Evolutionary conservation across 2,329 filamentous ascomycete species (phyloP), one percentile per base, ranked within the genome.

Genomic region (Clathrospora elynae): DNA sequence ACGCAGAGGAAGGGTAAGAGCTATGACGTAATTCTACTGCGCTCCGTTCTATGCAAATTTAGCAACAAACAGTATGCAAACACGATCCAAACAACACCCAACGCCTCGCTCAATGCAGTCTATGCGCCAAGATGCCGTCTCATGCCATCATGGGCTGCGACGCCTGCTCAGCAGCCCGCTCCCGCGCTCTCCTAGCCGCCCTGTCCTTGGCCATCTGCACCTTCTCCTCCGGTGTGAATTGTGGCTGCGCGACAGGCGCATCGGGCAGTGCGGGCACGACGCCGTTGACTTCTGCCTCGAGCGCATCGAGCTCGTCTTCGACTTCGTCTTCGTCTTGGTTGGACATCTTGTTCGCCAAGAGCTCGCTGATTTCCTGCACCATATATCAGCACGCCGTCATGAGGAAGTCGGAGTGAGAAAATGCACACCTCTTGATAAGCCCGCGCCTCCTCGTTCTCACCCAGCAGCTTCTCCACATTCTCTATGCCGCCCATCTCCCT

Each of bases 311-410:
- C 73, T 99, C 93, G 64, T 96, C 91, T 68, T 99, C 93, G 22
- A 99, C 93, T 64, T 96, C 93, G 64, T 97, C 92, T 71, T 99
- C 93, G 71, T 99, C 93, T 62, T 95, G 87, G 64, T 90, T 93
- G 10, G 90, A 89, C 75, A 99, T 91, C 59, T 86, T 84, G 9
- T 88, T 88, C 22, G 86, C 88, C 2, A 99, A 82, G 81, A 96
- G 88, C 35, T 95, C 89, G 72, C 86, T 93, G 59, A 99, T 82
- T 76, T 99, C 92, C 88, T 95, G 62, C 55, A 26, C 13, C 24
- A n/a, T 11, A 22, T 14, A 41, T 56, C 12, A 55, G 43, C 17
- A 32, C 11, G 10, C 2, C 7, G 24, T 43, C 7, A 9, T 3
- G 7, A 18, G 10, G 9, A 1, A 1, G 3, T 3, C 17, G 4